A percentile compares a stretch with the other conserved stretches of the same genome.
Evolutionary conservation across 306 rosid genomes (phyloP).

Genomic region (Oemleria cerasiformis): DNA sequence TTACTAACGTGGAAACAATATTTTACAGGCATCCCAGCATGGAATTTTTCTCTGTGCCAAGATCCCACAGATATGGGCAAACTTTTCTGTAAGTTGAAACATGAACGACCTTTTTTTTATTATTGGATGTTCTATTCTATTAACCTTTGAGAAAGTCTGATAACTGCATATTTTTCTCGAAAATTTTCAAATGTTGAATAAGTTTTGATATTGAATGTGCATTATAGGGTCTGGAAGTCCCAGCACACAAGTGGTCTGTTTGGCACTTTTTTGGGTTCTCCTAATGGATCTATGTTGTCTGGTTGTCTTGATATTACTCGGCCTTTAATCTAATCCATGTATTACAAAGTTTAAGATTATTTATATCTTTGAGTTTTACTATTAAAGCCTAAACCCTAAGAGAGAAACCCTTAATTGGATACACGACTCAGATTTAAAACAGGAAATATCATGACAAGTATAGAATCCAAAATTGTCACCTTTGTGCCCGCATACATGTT

Average conservation of each 20-base stretch:
- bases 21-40: constrained; percentile 89
- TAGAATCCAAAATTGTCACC: neutral
- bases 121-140: constrained; percentile 16
- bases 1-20: constrained; percentile 35
- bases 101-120: constrained; percentile 15
- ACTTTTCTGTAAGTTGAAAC: constrained; percentile 77
- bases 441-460: too few species aligned
- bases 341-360: neutral
- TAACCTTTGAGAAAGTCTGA: neutral
- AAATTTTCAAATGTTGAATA: neutral
- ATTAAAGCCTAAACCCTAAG: neutral
- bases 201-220: neutral
- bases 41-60: constrained; percentile 84
- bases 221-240: neutral
- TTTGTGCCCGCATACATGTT: neutral
- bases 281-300: neutral
- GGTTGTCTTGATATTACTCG: neutral
- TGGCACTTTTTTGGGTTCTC: neutral
- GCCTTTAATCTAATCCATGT: too few species aligned
- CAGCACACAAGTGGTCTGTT: neutral
- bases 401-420: neutral
- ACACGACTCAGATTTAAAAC: neutral
- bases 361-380: neutral
- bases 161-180: constrained; percentile 6
- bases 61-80: constrained; percentile 94